These are phyloP conservation scores for Globisporangium radiosum DNA, from an alignment of 352 stramenopile species.

Conservation along the genomic window DNA sequence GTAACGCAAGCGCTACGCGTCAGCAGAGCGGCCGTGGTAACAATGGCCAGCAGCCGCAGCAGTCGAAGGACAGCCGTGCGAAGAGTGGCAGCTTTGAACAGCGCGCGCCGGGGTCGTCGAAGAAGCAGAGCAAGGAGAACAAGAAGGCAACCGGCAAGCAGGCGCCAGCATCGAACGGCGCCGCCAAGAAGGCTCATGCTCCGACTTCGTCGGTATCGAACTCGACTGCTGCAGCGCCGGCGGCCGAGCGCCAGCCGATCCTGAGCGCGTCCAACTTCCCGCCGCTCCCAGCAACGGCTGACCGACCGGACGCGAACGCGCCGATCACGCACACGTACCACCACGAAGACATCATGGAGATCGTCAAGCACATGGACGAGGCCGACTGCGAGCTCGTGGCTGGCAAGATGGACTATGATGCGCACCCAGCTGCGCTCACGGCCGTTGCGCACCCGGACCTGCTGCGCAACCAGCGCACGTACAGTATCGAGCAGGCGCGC, in stretches of 20 bases:
- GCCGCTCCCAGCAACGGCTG: conserved; percentile 42
- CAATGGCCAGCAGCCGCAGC: conserved; percentile 17
- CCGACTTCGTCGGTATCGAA: conserved; percentile 20
- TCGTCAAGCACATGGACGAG: conserved; percentile 89
- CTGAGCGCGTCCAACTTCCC: conserved; percentile 81
- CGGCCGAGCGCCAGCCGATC: conserved; percentile 63
- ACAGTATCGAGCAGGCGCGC: conserved; percentile 89
- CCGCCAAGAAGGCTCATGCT: conserved; percentile 22
- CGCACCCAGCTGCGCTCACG: conserved; percentile 71
- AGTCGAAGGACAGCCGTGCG: conserved; percentile 32
- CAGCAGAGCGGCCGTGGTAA: conserved; percentile 24
- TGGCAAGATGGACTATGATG: conserved; percentile 80
- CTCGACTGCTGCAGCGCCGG: conserved; percentile 6
- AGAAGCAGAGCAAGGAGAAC: conserved; percentile 59
- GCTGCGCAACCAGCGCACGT: conserved; percentile 87
- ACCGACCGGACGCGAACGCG: conserved; percentile 28
- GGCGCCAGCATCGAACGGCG: conserved; percentile 17
- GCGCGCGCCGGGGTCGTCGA: conserved; percentile 28
- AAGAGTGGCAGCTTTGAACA: conserved; percentile 61
- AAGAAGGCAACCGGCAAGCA: conserved; percentile 31
- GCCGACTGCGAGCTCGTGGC: conserved; percentile 64
- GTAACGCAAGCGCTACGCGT: conserved; percentile 12
- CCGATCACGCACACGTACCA: conserved; percentile 70
- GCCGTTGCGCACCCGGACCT: conserved; percentile 77
- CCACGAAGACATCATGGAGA: conserved; percentile 90